These are phyloP conservation scores for Nemania sp. DNA, from an alignment of 2,329 filamentous ascomycete genomes.

Conservation along the genomic window DNA sequence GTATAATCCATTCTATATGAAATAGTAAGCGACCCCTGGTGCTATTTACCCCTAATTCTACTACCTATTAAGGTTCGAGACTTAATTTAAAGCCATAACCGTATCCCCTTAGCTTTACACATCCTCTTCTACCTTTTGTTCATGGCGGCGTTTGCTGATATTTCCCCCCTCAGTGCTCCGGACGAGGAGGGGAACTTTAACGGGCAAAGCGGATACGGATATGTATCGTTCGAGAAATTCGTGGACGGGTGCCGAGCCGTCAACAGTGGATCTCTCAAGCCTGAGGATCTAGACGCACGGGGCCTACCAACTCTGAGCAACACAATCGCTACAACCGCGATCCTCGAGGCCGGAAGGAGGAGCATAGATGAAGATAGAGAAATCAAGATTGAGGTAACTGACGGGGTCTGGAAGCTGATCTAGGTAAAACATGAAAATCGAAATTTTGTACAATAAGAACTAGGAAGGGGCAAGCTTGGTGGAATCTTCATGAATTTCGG, in stretches of 20 bases:
- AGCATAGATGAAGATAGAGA: conserved; percentile 86
- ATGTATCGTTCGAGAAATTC: conserved; percentile 96
- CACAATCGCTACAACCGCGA: conserved; percentile 91
- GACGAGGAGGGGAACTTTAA: conserved; percentile 96
- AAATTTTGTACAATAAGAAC: conserved; percentile 15
- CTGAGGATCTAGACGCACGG: conserved; percentile 82
- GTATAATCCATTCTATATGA: conserved; percentile 97
- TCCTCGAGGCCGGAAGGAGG: conserved; percentile 85
- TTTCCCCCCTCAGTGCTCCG: conserved; percentile 65
- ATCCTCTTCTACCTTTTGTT: neutral
- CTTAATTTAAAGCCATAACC: too few relatives aligned
- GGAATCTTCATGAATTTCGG: neutral
- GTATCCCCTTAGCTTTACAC: neutral
- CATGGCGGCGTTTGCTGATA: conserved; percentile 1
- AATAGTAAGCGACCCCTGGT: conserved; percentile 62
- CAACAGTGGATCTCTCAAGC: conserved; percentile 77
- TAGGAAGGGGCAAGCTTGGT: neutral
- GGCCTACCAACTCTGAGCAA: conserved; percentile 88
- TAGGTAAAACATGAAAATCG: conserved; percentile 44
- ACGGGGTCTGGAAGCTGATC: conserved; percentile 75
- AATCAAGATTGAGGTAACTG: conserved; percentile 77
- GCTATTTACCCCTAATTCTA: neutral
- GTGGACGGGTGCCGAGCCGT: conserved; percentile 85
- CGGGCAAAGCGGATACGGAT: conserved; percentile 91
- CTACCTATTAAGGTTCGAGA: neutral